phyloP scores from a whole-genome alignment of 352 stramenopile genomes.

The Globisporangium spiculum region DNA sequence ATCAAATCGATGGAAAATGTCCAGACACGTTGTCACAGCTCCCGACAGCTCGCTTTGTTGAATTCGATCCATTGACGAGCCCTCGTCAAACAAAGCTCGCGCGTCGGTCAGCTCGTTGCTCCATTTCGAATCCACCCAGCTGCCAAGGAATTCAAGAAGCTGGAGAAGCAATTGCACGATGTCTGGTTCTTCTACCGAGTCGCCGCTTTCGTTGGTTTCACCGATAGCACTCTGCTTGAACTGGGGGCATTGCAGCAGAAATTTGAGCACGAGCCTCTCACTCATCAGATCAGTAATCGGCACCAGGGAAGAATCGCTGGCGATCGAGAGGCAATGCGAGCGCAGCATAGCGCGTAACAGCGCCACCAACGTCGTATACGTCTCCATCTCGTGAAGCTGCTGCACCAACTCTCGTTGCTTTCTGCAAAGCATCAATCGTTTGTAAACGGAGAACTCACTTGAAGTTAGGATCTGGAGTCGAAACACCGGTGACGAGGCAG shows the following conservation, averaged over 20 bases:
- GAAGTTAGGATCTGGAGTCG: constrained; percentile 25
- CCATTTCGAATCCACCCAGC: constrained; percentile 8
- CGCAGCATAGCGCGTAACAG: constrained; percentile 31
- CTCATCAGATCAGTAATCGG: constrained; percentile 27
- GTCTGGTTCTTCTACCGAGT: neutral
- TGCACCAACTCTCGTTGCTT: constrained; percentile 12
- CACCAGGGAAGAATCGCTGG: constrained; percentile 18
- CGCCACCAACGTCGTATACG: constrained; percentile 26
- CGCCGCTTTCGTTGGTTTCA: neutral
- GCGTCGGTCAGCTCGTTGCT: neutral
- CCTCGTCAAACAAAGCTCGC: neutral
- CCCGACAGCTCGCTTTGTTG: neutral
- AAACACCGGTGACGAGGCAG: constrained; percentile 24
- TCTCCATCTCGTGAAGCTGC: constrained; percentile 24
- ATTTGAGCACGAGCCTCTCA: constrained; percentile 30
- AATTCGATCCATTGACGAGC: neutral
- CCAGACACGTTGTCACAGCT: neutral
- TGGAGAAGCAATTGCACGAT: constrained; percentile 3
- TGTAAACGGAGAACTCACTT: neutral
- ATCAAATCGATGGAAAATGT: constrained; percentile 1
- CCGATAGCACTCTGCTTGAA: neutral
- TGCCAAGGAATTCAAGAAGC: constrained; percentile 8
- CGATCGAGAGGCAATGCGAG: constrained; percentile 14
- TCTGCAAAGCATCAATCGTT: constrained; percentile 26
- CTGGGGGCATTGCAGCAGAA: constrained; percentile 14